Conservation (phyloP, 2,329 filamentous ascomycete species). For the Cytospora mali region DNA sequence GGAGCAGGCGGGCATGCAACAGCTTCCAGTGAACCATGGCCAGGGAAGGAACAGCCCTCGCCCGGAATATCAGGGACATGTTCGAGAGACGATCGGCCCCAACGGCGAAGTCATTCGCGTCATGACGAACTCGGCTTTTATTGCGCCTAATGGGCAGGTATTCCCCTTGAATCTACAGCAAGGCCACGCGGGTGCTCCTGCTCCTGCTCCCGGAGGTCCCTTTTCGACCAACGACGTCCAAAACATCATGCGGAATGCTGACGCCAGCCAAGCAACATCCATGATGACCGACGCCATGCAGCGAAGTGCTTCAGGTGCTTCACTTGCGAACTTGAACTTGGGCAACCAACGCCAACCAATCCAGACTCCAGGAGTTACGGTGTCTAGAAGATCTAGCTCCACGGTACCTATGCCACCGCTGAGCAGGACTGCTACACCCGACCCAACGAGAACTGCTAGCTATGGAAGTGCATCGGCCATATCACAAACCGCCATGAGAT, state of each 20-base stretch:
- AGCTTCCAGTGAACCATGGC: slow-evolving; percentile 31
- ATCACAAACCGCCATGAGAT: slow-evolving; percentile 30
- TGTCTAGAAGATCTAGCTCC: slow-evolving; percentile 39
- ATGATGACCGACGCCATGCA: slow-evolving; percentile 53
- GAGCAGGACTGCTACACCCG: slow-evolving; percentile 53
- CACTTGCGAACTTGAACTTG: slow-evolving; percentile 43
- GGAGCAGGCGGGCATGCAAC: slow-evolving; percentile 27
- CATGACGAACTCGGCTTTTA: slow-evolving; percentile 50
- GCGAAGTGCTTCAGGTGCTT: slow-evolving; percentile 51
- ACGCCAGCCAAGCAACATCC: slow-evolving; percentile 47
- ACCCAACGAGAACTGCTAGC: slow-evolving; percentile 42
- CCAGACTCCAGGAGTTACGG: slow-evolving; percentile 46
- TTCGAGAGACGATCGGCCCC: slow-evolving; percentile 52
- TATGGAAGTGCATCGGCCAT: slow-evolving; percentile 35
- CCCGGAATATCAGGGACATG: slow-evolving; percentile 44
- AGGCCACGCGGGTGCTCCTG: slow-evolving; percentile 29
- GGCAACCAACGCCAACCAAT: slow-evolving; percentile 36
- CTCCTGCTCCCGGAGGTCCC: slow-evolving; percentile 34
- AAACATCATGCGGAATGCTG: slow-evolving; percentile 49
- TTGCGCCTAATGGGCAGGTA: slow-evolving; percentile 24
- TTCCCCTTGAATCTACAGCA: slow-evolving; percentile 32
- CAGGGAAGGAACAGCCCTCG: slow-evolving; percentile 36
- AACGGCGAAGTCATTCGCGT: slow-evolving; percentile 57
- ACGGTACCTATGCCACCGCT: slow-evolving; percentile 46
- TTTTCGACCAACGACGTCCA: slow-evolving; percentile 49